Conservation (phyloP, 257 asterid species). For the Solanum chmielewskii region DNA sequence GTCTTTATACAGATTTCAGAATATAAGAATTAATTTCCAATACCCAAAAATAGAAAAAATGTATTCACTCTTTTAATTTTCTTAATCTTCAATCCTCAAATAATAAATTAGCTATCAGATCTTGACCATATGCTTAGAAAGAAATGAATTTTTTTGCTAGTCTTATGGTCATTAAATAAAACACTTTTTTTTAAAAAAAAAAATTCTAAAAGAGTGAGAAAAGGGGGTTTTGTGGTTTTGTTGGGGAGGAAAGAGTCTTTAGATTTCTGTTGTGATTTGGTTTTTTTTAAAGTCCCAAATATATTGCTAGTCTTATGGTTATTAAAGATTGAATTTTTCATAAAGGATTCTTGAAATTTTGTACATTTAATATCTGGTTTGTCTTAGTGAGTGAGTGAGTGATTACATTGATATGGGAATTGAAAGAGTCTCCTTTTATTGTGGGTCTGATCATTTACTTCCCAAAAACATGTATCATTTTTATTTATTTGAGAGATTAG, state of each 20-base stretch:
- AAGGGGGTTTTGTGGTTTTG: neutral
- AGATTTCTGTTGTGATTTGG: slow-evolving; percentile 2
- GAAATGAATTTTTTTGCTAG: neutral
- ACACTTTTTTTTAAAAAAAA: neutral
- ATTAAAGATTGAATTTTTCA: neutral
- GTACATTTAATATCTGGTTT: neutral
- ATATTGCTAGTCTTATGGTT: neutral
- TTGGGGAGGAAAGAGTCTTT: neutral
- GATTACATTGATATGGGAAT: slow-evolving; percentile 7
- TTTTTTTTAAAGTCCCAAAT: neutral
- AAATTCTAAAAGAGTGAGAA: neutral
- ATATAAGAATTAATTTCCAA: neutral
- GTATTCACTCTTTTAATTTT: neutral
- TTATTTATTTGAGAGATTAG: neutral
- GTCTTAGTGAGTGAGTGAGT: neutral
- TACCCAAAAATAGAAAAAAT: neutral
- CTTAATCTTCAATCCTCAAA: neutral
- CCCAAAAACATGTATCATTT: neutral
- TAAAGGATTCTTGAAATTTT: neutral
- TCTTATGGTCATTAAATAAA: neutral
- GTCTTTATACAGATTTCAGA: neutral
- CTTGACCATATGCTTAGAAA: neutral
- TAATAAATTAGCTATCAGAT: neutral
- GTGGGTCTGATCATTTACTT: slow-evolving; percentile 7
- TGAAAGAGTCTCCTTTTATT: slow-evolving; percentile 4